Conservation (phyloP, 225 moss, liverwort and hornwort genomes). For the Rhytidiadelphus loreus region DNA sequence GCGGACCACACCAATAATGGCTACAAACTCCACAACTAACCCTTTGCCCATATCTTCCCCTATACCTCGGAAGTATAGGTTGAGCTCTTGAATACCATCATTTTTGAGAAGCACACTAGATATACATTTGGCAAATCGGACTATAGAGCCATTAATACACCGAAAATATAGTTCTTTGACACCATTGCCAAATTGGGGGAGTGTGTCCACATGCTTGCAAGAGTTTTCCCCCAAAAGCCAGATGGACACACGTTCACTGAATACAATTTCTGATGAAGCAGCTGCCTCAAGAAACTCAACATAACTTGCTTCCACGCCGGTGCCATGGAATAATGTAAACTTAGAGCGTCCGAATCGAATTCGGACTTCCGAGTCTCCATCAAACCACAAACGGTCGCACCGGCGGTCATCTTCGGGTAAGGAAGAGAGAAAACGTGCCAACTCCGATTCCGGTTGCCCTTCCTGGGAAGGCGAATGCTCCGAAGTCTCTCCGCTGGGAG, state of each 20-base stretch:
- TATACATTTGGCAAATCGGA: neutral
- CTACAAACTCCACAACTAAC: neutral
- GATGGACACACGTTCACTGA: rapidly evolving
- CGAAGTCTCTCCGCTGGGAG: no score
- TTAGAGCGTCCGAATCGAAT: rapidly evolving
- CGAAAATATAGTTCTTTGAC: rapidly evolving
- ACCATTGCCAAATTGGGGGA: neutral
- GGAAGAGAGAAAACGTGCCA: neutral
- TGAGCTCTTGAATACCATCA: neutral
- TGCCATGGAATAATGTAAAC: rapidly evolving
- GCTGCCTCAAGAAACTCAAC: neutral
- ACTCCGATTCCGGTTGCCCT: neutral
- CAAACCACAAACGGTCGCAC: rapidly evolving
- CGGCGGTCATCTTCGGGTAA: neutral
- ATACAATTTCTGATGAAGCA: neutral
- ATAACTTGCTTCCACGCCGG: neutral
- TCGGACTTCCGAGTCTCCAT: rapidly evolving
- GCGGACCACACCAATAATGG: neutral
- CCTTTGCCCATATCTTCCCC: neutral
- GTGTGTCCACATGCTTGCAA: neutral
- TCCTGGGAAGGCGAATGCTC: neutral
- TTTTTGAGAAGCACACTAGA: neutral
- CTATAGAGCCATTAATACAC: rapidly evolving
- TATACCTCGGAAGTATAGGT: rapidly evolving
- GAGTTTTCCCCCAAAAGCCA: rapidly evolving